A percentile compares a stretch with the other conserved stretches of the same genome.
phyloP scores from a whole-genome alignment of 2,329 filamentous ascomycete genomes.

The Neofusicoccum ribis region DNA sequence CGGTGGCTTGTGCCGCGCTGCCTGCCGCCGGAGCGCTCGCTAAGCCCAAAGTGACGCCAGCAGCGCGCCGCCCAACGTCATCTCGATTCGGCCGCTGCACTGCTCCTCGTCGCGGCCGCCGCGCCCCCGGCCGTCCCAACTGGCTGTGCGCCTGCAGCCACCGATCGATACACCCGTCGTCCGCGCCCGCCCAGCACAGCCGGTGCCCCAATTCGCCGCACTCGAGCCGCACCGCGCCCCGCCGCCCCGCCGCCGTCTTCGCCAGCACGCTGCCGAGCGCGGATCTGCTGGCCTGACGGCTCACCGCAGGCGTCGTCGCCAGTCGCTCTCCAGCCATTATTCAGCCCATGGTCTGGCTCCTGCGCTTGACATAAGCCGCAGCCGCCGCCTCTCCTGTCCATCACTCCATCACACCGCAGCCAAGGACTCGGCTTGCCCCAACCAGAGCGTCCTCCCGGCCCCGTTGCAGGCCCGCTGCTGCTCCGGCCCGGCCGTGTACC shows the following conservation, averaged over 20 bases:
- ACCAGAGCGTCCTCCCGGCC: neutral
- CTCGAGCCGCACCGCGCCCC: constrained; percentile 9
- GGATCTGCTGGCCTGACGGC: neutral
- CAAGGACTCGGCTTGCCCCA: constrained; percentile 5
- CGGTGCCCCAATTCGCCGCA: neutral
- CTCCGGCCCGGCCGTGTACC: neutral
- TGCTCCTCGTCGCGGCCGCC: neutral
- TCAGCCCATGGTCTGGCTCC: constrained; percentile 10
- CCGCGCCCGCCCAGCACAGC: neutral
- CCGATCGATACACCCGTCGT: constrained; percentile 7
- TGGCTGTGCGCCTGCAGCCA: neutral
- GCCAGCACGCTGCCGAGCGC: neutral
- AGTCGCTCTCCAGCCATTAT: neutral
- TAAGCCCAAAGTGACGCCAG: neutral
- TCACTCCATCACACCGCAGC: constrained; percentile 15
- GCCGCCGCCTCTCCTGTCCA: constrained; percentile 12
- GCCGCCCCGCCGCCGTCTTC: neutral
- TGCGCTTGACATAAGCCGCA: constrained; percentile 8
- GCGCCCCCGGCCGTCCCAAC: neutral
- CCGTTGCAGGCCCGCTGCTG: neutral
- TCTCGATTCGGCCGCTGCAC: neutral
- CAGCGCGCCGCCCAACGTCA: neutral
- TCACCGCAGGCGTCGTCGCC: neutral
- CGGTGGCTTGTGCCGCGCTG: neutral
- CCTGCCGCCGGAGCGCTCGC: neutral